These are phyloP conservation scores for Venturiaceae sp. DNA, from an alignment of 2,329 filamentous ascomycete species.

Conservation along the genomic window DNA sequence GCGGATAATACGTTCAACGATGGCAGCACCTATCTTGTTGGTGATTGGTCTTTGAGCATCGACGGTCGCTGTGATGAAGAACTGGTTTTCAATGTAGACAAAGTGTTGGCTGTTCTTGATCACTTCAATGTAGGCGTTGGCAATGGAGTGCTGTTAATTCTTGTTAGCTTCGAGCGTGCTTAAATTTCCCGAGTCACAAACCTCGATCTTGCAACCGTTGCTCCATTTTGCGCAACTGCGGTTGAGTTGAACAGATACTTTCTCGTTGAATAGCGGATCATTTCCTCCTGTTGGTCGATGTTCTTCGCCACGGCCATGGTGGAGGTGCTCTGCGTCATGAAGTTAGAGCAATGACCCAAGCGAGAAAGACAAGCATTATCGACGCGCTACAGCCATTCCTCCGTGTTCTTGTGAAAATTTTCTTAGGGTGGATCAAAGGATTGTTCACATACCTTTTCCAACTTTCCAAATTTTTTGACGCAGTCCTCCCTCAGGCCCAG, in stretches of 20 bases:
- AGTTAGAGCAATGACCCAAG: too few species aligned
- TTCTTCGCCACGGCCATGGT: background rate
- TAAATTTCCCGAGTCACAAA: slow-evolving; percentile 21
- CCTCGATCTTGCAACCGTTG: slow-evolving; percentile 47
- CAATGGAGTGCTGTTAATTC: slow-evolving; percentile 59
- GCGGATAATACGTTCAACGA: slow-evolving; percentile 66
- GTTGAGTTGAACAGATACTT: slow-evolving; percentile 22
- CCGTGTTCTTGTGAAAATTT: too few species aligned
- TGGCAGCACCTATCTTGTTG: slow-evolving; percentile 70
- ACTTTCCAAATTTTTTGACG: slow-evolving; percentile 4
- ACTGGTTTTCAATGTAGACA: slow-evolving; percentile 77
- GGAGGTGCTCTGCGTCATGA: background rate
- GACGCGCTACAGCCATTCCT: too few species aligned
- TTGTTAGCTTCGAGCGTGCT: too few species aligned
- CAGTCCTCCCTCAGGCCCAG: slow-evolving; percentile 1
- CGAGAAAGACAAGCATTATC: too few species aligned
- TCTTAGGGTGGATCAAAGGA: too few species aligned
- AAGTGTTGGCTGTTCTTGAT: slow-evolving; percentile 62
- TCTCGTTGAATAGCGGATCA: background rate
- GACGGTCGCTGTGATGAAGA: slow-evolving; percentile 76
- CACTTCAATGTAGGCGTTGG: slow-evolving; percentile 69
- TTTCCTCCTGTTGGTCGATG: slow-evolving; percentile 14
- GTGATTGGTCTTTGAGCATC: slow-evolving; percentile 61
- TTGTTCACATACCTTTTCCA: background rate
- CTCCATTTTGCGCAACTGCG: slow-evolving; percentile 45